phyloP scores from a whole-genome alignment of 108 stramenopile genomes.

The Nitzschia inconspicua region DNA sequence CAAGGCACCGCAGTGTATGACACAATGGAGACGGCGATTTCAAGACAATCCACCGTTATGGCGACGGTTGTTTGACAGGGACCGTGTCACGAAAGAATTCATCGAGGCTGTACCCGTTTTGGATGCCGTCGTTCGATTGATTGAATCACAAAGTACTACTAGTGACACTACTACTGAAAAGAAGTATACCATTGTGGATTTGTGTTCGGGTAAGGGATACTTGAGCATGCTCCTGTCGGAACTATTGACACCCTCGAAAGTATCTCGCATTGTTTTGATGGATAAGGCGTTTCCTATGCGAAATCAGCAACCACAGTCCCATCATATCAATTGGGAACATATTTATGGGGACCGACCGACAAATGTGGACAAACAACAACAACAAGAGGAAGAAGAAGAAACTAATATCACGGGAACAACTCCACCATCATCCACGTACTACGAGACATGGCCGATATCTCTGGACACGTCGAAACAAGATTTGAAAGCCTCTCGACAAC shows the following conservation, averaged over 20 bases:
- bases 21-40: constrained; percentile 50
- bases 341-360: constrained; percentile 34
- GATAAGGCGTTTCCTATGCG: constrained; percentile 66
- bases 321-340: constrained; percentile 62
- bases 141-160: too few relatives aligned
- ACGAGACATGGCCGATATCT: constrained; percentile 58
- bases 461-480: constrained; percentile 53
- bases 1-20: constrained; percentile 15
- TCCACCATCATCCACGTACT: constrained; percentile 21
- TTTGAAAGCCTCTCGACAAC: constrained; percentile 37
- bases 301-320: constrained; percentile 21
- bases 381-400: not conserved
- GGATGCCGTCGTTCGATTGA: constrained; percentile 32
- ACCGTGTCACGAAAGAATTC: constrained; percentile 61
- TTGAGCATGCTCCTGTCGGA: constrained; percentile 55
- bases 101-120: constrained; percentile 55
- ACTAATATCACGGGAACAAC: not conserved
- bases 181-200: constrained; percentile 41
- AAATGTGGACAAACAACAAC: not conserved
- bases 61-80: constrained; percentile 47
- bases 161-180: not conserved
- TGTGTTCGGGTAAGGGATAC: constrained; percentile 59
- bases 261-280: constrained; percentile 44
- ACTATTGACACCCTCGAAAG: constrained; percentile 40
- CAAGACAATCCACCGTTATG: constrained; percentile 47